phyloP scores from a whole-genome alignment of 73 alveolate genomes.

The Tetrahymena borealis region DNA sequence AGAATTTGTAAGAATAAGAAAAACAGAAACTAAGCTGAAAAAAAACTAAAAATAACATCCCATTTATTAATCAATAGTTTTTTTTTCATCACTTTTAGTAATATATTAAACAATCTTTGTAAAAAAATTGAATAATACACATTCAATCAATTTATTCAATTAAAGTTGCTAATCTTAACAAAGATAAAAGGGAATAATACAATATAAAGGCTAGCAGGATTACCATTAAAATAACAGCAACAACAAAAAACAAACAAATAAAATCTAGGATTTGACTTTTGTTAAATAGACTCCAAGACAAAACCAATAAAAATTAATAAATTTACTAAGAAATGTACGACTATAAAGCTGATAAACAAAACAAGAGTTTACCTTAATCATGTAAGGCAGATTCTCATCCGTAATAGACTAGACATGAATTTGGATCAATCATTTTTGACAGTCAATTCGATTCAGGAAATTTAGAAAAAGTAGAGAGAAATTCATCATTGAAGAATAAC shows the following conservation, averaged over 20 bases:
- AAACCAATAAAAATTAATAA: too few relatives aligned
- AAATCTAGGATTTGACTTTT: too few relatives aligned
- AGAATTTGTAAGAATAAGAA: background rate
- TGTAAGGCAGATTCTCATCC: conserved; percentile 2
- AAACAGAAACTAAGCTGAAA: background rate
- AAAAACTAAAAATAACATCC: background rate
- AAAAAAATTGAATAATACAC: background rate
- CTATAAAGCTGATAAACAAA: background rate
- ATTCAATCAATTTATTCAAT: background rate
- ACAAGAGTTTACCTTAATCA: background rate
- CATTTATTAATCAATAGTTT: background rate
- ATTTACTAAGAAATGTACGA: background rate
- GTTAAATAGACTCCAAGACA: too few relatives aligned
- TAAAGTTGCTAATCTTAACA: background rate
- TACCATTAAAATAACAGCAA: too few relatives aligned
- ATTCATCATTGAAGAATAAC: background rate
- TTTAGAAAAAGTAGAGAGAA: conserved; percentile 1
- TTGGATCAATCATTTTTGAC: conserved; percentile 10
- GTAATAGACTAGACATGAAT: conserved; percentile 10
- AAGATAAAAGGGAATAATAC: too few relatives aligned
- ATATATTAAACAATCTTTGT: background rate
- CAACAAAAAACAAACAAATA: too few relatives aligned
- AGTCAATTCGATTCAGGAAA: conserved; percentile 37
- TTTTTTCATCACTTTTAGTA: background rate
- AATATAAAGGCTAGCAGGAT: too few relatives aligned